Base-by-base conservation (phyloP, 208 protist genomes). In the Leishmania gerbilli region DNA sequence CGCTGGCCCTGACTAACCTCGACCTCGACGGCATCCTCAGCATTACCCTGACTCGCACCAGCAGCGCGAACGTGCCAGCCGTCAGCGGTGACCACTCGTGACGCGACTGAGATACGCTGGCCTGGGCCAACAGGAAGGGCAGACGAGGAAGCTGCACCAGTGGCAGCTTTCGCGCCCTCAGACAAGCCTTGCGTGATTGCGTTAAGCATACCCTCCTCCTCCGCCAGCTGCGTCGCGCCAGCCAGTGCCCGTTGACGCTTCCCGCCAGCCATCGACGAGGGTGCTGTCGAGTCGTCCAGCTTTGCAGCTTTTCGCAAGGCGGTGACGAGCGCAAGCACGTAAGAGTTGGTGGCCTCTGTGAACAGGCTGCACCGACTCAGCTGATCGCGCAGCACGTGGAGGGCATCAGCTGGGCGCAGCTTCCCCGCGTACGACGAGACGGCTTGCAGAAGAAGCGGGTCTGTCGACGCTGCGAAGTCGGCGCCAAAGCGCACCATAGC, bases 401-500 rank as follows among this genome's bases (percentile, higher is more conserved):
- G 72, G 9, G 93, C 95, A 76, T 98, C 93, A 11, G 64, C 67
- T 21, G 86, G 83, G 8, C 87, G 83, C 60, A 98, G 89, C 88
- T 90, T 91, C 1, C 83, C 77, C 79, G 91, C 94, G 88, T 95
- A 98, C 17, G 93, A 86, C 42, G 84, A 74, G 47, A 95, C 68
- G 8, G 85, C 93, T 69, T 94, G 89, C 42, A 98, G 84, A 19
- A 96, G 86, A 40, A 93, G 82, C 21, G 92, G 91, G 77, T 96
- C 92, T 21, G 89, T 92, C 19, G 88, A 87, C 15, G 81, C 85
- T 42, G 95, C 92, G 67, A 96, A 96, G 42, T 92, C 80, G 4
- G 93, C 87, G 34, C 90, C 95, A 79, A 94, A 94, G 55, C 82
- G 91, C 24, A 96, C 88, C 71, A 98, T 86, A 37, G 79, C 79